Evolutionary conservation across 345 rosid species (phyloP).

Genomic region (Eucalyptus sp.): DNA sequence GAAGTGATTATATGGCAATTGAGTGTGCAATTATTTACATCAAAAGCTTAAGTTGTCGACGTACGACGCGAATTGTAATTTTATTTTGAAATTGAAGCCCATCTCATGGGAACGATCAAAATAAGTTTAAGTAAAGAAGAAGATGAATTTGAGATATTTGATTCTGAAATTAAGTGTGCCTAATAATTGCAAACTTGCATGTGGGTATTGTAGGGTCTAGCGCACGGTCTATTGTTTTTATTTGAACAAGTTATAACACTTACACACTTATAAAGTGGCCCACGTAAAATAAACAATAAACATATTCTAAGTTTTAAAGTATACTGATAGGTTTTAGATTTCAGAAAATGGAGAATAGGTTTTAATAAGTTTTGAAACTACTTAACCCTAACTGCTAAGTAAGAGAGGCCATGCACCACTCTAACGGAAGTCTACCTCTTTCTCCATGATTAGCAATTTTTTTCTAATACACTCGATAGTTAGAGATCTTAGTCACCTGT

Average conservation of each 20-base stretch:
- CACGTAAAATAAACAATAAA: too few species aligned
- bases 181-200: too few species aligned
- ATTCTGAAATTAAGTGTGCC: fast-evolving
- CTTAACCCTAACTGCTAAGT: not conserved
- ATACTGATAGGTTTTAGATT: too few species aligned
- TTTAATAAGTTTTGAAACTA: too few species aligned
- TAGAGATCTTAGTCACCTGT: not conserved
- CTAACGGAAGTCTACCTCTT: not conserved
- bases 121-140: not conserved
- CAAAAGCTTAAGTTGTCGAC: not conserved
- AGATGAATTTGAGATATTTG: not conserved
- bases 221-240: too few species aligned
- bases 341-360: too few species aligned
- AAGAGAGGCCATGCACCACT: not conserved
- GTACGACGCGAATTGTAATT: not conserved
- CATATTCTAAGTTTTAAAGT: too few species aligned
- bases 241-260: too few species aligned
- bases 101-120: not conserved
- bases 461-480: not conserved
- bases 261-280: too few species aligned
- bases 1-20: not conserved
- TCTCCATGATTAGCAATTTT: not conserved
- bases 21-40: not conserved
- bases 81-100: not conserved
- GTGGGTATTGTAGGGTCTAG: fast-evolving